Conservation (phyloP, 129 eudicot genomes). For the Calendula officinalis region DNA sequence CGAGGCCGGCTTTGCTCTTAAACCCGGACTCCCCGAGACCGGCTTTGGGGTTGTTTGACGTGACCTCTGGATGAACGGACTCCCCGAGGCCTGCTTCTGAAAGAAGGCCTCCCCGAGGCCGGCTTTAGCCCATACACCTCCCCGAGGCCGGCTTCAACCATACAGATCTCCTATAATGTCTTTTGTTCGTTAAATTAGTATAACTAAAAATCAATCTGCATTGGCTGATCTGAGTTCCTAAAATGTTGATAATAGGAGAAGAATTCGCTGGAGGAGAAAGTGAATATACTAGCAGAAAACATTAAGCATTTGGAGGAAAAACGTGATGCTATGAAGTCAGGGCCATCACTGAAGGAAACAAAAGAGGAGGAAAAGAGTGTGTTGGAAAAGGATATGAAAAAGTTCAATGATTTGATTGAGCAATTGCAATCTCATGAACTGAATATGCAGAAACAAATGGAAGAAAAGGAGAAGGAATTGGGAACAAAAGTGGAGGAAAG, state of each 20-base stretch:
- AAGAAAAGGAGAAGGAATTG: no score
- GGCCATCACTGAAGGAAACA: slow-evolving; percentile 50
- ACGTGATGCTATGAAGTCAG: slow-evolving; percentile 45
- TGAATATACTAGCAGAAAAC: slow-evolving; percentile 15
- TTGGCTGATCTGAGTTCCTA: slow-evolving; percentile 3
- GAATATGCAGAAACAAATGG: slow-evolving; percentile 32
- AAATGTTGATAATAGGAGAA: slow-evolving; percentile 30
- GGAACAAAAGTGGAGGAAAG: no score
- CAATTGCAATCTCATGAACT: slow-evolving; percentile 30
- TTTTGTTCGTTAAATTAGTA: background rate
- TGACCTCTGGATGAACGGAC: no score
- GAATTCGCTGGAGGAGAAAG: slow-evolving; percentile 32
- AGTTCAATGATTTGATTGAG: no score
- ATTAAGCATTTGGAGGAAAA: slow-evolving; percentile 45
- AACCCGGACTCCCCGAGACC: no score
- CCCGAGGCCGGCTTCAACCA: no score
- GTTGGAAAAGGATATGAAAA: slow-evolving; percentile 61
- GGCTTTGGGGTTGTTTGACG: no score
- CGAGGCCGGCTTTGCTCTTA: no score
- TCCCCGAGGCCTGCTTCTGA: no score
- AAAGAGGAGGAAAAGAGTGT: slow-evolving; percentile 47
- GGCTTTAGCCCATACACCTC: no score
- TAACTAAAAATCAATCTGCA: background rate
- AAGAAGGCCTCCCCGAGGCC: no score
- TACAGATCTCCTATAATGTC: no score